Evolutionary conservation across 1,284 basidiomycete genomes (phyloP), one percentile per base, ranked within the genome.

Genomic region (Entoloma clypeatum): DNA sequence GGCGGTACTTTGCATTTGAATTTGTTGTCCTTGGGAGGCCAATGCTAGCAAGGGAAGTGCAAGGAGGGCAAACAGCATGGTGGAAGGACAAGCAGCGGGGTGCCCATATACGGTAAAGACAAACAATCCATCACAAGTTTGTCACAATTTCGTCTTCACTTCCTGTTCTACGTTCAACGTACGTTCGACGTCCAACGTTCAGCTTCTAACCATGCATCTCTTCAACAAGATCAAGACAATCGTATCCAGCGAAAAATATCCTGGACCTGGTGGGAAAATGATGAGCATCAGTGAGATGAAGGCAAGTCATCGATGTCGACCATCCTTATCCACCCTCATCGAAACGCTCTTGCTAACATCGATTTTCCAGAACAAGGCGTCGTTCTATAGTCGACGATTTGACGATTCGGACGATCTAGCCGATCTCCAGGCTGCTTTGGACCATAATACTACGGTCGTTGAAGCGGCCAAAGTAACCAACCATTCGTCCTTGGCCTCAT

Each of bases 11-110:
- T 24, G 21, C 43, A 59, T 47, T 13, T 50, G 34, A 9, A 53
- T 48, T 45, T 59, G 56, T 5, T 54, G 42, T 23, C 40, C 49
- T 32, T 51, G 47, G 11, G 48, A 53, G 3, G 54, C 51, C 13
- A 56, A 28, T 2, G 49, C 46, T 25, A 54, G 43, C 1, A 58
- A 24, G 29, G 57, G 50, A 11, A 57, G 35, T 3, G 38, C 38
- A 17, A 59, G 45, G 6, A 54, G 31, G 21, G 37, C 43, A 26
- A 54, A 43, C 31, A 58, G 39, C 25, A n/a, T n/a, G n/a, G 26
- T 27, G 26, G 26, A 27, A 27, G 26, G 26, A 27, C 2, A 27
- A 27, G 24, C 32, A n/a, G n/a, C n/a, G n/a, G n/a, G n/a, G n/a
- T n/a, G n/a, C n/a, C n/a, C n/a, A n/a, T n/a, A n/a, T n/a, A n/a